phyloP scores from a whole-genome alignment of 805 yeast genomes.

The Lipomyces mesembrius region DNA sequence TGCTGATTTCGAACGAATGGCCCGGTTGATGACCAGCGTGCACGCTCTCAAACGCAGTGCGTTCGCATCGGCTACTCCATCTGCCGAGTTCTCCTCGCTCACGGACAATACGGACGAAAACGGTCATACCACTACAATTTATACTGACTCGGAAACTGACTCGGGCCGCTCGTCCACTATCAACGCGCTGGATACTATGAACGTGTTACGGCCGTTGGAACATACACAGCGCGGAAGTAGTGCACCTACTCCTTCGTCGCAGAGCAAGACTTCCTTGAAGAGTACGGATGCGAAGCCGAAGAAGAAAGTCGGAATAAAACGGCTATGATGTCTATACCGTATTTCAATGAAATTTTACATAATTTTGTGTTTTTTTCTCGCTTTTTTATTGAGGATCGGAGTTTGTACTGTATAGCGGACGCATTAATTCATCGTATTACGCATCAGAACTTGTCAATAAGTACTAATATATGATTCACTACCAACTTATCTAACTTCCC shows the following conservation, averaged over 20 bases:
- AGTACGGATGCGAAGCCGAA: conserved; percentile 19
- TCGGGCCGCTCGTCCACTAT: background rate
- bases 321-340: conserved; percentile 17
- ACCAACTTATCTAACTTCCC: background rate
- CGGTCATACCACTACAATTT: conserved; percentile 8
- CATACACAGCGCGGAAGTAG: conserved; percentile 25
- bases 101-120: conserved; percentile 2
- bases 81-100: conserved; percentile 7
- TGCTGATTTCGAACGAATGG: conserved; percentile 40
- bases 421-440: background rate
- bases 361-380: background rate
- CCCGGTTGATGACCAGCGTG: conserved; percentile 42
- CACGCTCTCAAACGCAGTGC: conserved; percentile 39
- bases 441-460: background rate
- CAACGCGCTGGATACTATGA: conserved; percentile 9
- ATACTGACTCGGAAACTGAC: conserved; percentile 6
- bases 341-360: background rate
- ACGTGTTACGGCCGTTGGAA: conserved; percentile 27
- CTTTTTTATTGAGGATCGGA: background rate
- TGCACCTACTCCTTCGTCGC: conserved; percentile 11
- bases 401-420: conserved; percentile 1
- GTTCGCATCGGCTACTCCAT: conserved; percentile 7
- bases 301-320: conserved; percentile 29
- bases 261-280: conserved; percentile 6
- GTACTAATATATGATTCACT: background rate